Evolutionary conservation across 768 basidiomycete species (phyloP).

Genomic region (Multifurca ochricompacta): DNA sequence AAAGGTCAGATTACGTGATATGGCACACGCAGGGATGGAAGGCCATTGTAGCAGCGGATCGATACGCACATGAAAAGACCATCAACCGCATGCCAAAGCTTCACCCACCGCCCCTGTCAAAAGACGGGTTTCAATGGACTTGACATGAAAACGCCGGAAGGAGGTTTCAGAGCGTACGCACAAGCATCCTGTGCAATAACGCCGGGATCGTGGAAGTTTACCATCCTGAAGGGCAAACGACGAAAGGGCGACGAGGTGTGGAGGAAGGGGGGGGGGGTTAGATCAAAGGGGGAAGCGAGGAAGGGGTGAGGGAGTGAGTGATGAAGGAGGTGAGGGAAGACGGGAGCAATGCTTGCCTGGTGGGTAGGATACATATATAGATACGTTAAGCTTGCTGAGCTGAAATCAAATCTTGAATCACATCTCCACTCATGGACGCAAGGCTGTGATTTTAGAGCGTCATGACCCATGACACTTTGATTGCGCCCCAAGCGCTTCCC

Average conservation of each 20-base stretch:
- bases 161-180: neutral
- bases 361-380: too few relatives aligned
- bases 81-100: neutral
- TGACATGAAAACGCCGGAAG: neutral
- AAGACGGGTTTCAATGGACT: neutral
- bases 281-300: neutral
- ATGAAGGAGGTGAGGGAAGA: too few relatives aligned
- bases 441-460: too few relatives aligned
- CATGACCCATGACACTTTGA: too few relatives aligned
- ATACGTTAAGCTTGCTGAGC: too few relatives aligned
- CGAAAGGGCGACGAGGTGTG: neutral
- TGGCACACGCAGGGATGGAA: neutral
- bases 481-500: too few relatives aligned
- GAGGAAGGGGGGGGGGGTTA: neutral
- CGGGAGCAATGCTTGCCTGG: too few relatives aligned
- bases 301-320: neutral
- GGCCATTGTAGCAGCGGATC: too few relatives aligned
- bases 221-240: neutral
- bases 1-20: too few relatives aligned
- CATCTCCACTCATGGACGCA: too few relatives aligned
- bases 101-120: neutral
- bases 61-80: conserved; percentile 2
- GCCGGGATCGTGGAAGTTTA: neutral
- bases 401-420: too few relatives aligned
- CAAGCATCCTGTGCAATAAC: neutral